Base-by-base conservation (phyloP, 148 eudicot species). In the Spergularia marina region DNA sequence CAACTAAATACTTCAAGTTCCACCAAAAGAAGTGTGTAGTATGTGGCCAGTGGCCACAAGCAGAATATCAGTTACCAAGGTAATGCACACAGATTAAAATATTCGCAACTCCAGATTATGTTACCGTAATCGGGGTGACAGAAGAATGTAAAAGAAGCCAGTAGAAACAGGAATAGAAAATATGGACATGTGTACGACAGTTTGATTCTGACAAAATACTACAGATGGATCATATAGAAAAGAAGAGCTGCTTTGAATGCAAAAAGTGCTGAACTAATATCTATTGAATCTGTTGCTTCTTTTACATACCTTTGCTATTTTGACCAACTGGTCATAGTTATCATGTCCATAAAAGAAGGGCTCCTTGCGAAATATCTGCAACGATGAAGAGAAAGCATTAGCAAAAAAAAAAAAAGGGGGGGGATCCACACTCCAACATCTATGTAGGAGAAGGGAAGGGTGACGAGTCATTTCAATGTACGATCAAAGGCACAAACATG, bases 311-410 rank as follows among this genome's bases (percentile, higher is more conserved):
- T 91, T 91, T 13, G 97, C 98, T 83, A 95, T 95, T 85, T 95
- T 95, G 68, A 90, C 98, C 79, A 92, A 87, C 78, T 95, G 98
- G 82, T 95, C 98, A 85, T 92, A 85, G 85, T 95, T 95, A 78
- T 94, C 98, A 79, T 90, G 98, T 57, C 98, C 98, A 66, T 92
- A 94, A 76, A 94, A 94, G 79, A 94, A 94, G 53, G 97, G 97
- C 85, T 94, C 98, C 90, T 94, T 94, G 39, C 97, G 95, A 60
- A 91, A 94, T 84, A 94, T 94, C 98, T 94, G 95, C 67, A 77
- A 65, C 59, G 82, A 68, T 44, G 78, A 62, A 84, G 6, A 51
- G 59, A 64, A 55, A 75, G 39, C 53, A 44, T 44, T 44, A 44
- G 49, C 49, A 9, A 0, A 49, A 12, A 65, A 7, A 56, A 41